Conservation (phyloP, 768 basidiomycete genomes). For the Candolleomyces eurysporus region DNA sequence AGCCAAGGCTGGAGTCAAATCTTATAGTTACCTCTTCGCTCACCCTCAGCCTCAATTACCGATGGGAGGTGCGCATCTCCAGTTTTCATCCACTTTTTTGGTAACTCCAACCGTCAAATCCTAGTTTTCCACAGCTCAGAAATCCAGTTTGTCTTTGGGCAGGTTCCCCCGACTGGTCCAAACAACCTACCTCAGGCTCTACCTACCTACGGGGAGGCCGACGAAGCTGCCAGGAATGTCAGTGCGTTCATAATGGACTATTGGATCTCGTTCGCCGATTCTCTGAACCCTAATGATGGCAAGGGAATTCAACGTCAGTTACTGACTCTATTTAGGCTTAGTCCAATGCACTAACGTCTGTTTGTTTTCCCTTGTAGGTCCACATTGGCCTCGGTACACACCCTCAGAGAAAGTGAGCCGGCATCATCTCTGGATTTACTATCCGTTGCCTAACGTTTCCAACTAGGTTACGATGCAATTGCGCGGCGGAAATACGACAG, state of each 20-base stretch:
- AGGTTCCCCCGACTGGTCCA: constrained; percentile 6
- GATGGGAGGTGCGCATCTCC: constrained; percentile 34
- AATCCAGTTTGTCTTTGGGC: constrained; percentile 33
- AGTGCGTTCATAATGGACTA: constrained; percentile 40
- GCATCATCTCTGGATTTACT: too few species aligned
- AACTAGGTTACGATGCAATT: constrained; percentile 20
- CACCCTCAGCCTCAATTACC: constrained; percentile 31
- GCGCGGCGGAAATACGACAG: constrained; percentile 30
- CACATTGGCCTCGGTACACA: constrained; percentile 30
- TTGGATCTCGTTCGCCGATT: constrained; percentile 41
- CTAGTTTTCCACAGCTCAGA: constrained; percentile 34
- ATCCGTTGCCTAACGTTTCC: background rate
- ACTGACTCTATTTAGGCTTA: constrained; percentile 21
- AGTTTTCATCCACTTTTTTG: constrained; percentile 22
- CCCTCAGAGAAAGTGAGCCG: too few species aligned
- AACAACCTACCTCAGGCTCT: too few species aligned
- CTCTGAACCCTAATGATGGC: constrained; percentile 38
- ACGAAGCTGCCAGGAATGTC: constrained; percentile 18
- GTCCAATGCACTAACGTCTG: background rate
- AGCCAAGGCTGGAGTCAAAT: constrained; percentile 31
- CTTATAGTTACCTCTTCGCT: constrained; percentile 42
- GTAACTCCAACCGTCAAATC: background rate
- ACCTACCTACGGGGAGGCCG: constrained; percentile 8
- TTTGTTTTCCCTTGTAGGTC: constrained; percentile 15
- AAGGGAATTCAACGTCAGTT: constrained; percentile 17